These are phyloP conservation scores for Coniferiporia sulphurascens DNA, from an alignment of 1,284 basidiomycete species.

Conservation along the genomic window DNA sequence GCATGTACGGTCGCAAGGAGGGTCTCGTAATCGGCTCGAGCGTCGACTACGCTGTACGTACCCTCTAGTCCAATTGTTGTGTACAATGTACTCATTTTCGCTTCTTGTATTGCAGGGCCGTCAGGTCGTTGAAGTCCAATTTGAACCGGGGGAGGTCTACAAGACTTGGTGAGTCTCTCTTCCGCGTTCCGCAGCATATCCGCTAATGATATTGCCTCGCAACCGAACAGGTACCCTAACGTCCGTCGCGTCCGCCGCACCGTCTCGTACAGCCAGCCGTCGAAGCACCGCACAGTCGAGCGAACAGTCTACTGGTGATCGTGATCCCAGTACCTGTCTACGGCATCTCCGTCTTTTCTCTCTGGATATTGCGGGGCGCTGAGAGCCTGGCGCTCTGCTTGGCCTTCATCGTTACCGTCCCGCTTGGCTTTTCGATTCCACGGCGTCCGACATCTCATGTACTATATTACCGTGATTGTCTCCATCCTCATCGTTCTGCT, in stretches of 20 bases:
- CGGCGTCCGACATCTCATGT: no score
- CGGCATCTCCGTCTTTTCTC: no score
- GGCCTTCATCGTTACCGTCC: no score
- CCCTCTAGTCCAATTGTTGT: neutral
- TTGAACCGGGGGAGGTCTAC: constrained; percentile 63
- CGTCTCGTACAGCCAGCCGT: constrained; percentile 12
- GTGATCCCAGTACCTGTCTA: neutral
- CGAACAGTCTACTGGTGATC: constrained; percentile 19
- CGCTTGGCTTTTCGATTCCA: no score
- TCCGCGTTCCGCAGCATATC: neutral
- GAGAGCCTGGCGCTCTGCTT: no score
- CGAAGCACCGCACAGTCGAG: constrained; percentile 16
- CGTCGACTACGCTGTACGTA: constrained; percentile 59
- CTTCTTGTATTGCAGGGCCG: constrained; percentile 50
- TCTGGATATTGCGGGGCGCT: no score
- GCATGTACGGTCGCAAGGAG: constrained; percentile 55
- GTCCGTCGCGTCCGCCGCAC: constrained; percentile 17
- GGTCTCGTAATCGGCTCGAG: constrained; percentile 73
- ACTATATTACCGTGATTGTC: neutral
- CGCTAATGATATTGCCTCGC: neutral
- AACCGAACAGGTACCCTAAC: constrained; percentile 39
- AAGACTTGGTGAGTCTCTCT: constrained; percentile 49
- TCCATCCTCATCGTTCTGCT: neutral
- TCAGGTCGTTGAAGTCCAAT: constrained; percentile 73
- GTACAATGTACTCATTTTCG: constrained; percentile 8